phyloP scores from a whole-genome alignment of 169 alveolate species.

The Besnoitia besnoiti region DNA sequence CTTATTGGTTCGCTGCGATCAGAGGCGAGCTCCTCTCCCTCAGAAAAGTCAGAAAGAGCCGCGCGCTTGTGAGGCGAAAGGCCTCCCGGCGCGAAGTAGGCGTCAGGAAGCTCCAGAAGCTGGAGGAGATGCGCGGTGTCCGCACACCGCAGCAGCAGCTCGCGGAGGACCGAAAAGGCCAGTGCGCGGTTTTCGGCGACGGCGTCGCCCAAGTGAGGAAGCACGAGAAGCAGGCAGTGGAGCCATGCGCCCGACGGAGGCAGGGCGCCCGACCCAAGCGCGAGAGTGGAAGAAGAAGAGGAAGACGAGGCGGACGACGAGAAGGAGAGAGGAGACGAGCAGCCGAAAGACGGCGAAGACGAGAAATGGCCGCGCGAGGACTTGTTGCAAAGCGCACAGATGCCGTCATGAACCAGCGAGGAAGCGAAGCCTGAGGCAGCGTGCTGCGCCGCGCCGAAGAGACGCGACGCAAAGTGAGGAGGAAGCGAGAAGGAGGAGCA shows the following conservation, averaged over 20 bases:
- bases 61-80: no score
- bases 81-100: no score
- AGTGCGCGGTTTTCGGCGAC: background rate
- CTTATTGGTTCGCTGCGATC: no score
- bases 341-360: background rate
- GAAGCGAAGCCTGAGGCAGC: no score
- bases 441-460: background rate
- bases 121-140: background rate
- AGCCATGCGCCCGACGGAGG: background rate
- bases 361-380: background rate
- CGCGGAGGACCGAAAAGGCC: background rate
- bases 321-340: background rate
- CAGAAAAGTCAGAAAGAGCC: no score
- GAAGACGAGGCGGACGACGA: background rate
- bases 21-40: no score
- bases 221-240: background rate
- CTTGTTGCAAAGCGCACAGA: background rate
- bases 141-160: constrained; percentile 6
- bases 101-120: background rate
- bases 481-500: background rate
- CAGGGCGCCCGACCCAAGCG: background rate
- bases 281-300: background rate
- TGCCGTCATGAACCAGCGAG: background rate
- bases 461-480: background rate
- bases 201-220: constrained; percentile 30